Evolutionary conservation across 2,329 filamentous ascomycete genomes (phyloP), one percentile per base, ranked within the genome.

Genomic region (Calonectria pseudoreteaudii): DNA sequence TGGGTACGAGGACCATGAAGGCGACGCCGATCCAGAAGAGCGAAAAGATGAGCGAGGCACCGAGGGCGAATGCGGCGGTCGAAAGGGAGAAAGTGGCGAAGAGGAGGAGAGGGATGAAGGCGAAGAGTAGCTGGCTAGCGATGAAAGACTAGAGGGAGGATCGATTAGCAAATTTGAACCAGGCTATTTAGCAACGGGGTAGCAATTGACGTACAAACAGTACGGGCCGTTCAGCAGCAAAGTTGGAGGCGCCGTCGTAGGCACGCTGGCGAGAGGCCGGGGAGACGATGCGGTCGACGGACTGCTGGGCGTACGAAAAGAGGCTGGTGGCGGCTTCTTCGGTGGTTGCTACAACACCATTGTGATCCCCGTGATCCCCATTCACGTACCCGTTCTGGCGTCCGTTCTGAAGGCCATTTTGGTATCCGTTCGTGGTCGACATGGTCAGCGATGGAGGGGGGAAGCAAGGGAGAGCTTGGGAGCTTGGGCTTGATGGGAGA

Each of bases 1-100:
- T 90, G 1, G 94, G 94, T 0, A 94, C 85, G 20, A 97, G 88
- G 50, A 96, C 81, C 62, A 94, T 82, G 14, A 94, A 85, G 3
- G 93, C 93, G 56, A 94, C 83, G 66, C 92, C 91, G 68, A 92
- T 88, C 87, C 91, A 93, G 86, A 94, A 92, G 62, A 94, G 87
- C 1, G 90, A 90, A 86, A 94, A 94, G 70, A 92, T 79, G 49
- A 94, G 80, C 16, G 92, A 92, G 36, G 88, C 88, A 52, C 92
- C 84, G 50, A 94, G 81, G 20, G 93, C 90, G 82, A 95, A 89
- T 75, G 92, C 83, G 75, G 93, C 84, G 73, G 92, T 90, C 49
- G 90, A 91, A 50, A 92, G 78, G 70, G 89, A 87, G 86, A 96
- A 95, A 78, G 90, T 86, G 70, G 89, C 76, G 86, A 97, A 96